phyloP scores from a whole-genome alignment of 768 basidiomycete species.

The Termitomyces sp. region DNA sequence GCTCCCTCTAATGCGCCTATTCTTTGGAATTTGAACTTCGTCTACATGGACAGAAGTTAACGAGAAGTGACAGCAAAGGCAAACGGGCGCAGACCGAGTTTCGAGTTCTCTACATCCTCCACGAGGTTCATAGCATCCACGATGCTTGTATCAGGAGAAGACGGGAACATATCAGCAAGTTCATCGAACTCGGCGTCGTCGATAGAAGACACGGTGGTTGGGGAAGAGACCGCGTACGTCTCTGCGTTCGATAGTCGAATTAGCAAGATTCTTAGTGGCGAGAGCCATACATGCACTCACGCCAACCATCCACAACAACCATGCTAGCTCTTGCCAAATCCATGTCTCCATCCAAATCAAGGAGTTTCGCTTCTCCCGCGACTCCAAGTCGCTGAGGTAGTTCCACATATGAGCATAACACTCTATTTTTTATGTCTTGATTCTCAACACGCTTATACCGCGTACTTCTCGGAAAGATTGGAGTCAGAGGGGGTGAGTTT shows the following conservation, averaged over 20 bases:
- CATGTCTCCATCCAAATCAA: conserved; percentile 15
- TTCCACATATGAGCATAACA: conserved; percentile 26
- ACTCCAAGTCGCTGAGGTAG: conserved; percentile 33
- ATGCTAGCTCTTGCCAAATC: conserved; percentile 46
- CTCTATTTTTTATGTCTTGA: neutral
- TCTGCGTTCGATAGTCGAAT: conserved; percentile 19
- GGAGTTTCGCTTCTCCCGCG: conserved; percentile 18
- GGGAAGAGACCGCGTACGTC: conserved; percentile 37
- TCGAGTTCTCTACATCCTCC: conserved; percentile 37
- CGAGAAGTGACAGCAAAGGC: neutral
- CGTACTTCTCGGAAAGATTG: conserved; percentile 29
- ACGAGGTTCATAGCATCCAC: conserved; percentile 25
- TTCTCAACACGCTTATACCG: neutral
- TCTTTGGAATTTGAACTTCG: conserved; percentile 51
- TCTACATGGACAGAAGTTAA: conserved; percentile 29
- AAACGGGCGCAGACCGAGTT: conserved; percentile 42
- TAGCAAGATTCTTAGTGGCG: neutral
- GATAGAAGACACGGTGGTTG: conserved; percentile 40
- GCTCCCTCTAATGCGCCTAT: conserved; percentile 42
- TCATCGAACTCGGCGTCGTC: conserved; percentile 51
- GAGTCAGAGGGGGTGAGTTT: conserved; percentile 27
- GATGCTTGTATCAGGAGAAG: conserved; percentile 45
- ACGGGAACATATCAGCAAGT: conserved; percentile 39
- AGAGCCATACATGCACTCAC: conserved; percentile 34
- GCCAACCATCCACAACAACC: conserved; percentile 61